Base-by-base conservation (phyloP, 1,284 basidiomycete genomes). In the Trichosporon inkin region DNA sequence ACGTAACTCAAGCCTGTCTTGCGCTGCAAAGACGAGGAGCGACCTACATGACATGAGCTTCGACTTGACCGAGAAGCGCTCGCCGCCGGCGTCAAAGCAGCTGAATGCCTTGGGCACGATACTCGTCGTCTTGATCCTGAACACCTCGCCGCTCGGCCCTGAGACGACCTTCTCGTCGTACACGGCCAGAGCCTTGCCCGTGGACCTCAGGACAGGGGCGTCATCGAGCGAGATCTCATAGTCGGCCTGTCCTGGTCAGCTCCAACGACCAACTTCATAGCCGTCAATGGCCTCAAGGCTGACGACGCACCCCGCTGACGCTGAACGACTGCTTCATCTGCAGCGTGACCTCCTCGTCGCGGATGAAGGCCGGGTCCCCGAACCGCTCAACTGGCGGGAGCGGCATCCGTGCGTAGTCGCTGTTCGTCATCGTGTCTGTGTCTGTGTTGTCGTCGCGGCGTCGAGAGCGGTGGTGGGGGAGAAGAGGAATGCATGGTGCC, bases 91-190 rank as follows among this genome's bases (percentile, higher is more conserved):
- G 44, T 49, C 44, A 19, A 28, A 32, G 24, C 44, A 28, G 6
- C 6, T 10, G n/a, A 49, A 49, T 22, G 44, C 24, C 16, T 49
- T 49, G 3, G 44, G 44, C 5, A 49, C 44, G 7, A 49, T 28
- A 14, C 44, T 49, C 44, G 44, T 49, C 44, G 44, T 49, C 44
- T 49, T 49, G 44, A 49, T 49, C 7, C 24, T 22, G 44, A 49
- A 49, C 16, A 49, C 11, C 44, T 49, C 44, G 41, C 44, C 44
- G 2, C 14, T 3, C 8, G 44, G 44, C 6, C 14, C 13, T 22
- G 10, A n/a, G 6, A 49, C 24, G 22, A n/a, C 16, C 44, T 49
- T 49, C 16, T 49, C 24, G 44, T 49, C 44, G 24, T 49, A 49
- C 7, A 49, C 6, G 16, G 17, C 28, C 10, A 49, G 6, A 3